A percentile compares a stretch with the other conserved stretches of the same genome.
Evolutionary conservation across 2,329 filamentous ascomycete genomes (phyloP).

Genomic region (Epichloe festucae): DNA sequence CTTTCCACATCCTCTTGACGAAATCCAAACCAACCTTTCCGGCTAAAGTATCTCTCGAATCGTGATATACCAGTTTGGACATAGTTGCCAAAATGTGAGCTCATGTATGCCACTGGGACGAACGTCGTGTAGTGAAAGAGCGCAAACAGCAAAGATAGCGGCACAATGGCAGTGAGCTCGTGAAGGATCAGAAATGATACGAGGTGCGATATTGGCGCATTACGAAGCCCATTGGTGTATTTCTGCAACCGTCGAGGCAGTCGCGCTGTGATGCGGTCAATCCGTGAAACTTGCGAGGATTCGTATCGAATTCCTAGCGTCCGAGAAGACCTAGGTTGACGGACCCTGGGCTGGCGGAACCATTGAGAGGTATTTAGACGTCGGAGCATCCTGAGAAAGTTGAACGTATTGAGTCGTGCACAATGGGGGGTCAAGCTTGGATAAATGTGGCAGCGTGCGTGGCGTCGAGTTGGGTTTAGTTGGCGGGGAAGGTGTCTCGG

Average conservation of each 20-base stretch:
- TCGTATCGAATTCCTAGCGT: slow-evolving; percentile 9
- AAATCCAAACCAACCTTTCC: slow-evolving; percentile 71
- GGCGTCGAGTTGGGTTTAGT: too few relatives aligned
- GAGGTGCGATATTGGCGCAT: slow-evolving; percentile 70
- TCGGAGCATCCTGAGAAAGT: slow-evolving; percentile 14
- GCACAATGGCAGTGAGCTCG: slow-evolving; percentile 78
- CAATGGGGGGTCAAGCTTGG: background rate
- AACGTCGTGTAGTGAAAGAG: slow-evolving; percentile 70
- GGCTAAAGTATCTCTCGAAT: slow-evolving; percentile 65
- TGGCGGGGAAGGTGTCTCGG: too few relatives aligned
- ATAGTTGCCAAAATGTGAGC: slow-evolving; percentile 35
- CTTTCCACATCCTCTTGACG: slow-evolving; percentile 18
- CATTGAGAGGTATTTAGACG: slow-evolving; percentile 11
- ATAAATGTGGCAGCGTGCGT: too few relatives aligned
- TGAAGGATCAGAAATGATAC: slow-evolving; percentile 81
- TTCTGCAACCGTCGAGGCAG: slow-evolving; percentile 55
- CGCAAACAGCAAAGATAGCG: slow-evolving; percentile 60
- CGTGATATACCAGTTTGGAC: slow-evolving; percentile 52
- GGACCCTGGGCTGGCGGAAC: slow-evolving; percentile 9
- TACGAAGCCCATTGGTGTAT: slow-evolving; percentile 57
- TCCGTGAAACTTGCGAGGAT: slow-evolving; percentile 22
- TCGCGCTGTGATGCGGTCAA: slow-evolving; percentile 34
- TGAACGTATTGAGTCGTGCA: background rate
- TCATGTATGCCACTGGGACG: slow-evolving; percentile 47
- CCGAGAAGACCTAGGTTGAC: slow-evolving; percentile 3